Conservation (phyloP, 139 green algal species). For the Chlorella sp. region DNA sequence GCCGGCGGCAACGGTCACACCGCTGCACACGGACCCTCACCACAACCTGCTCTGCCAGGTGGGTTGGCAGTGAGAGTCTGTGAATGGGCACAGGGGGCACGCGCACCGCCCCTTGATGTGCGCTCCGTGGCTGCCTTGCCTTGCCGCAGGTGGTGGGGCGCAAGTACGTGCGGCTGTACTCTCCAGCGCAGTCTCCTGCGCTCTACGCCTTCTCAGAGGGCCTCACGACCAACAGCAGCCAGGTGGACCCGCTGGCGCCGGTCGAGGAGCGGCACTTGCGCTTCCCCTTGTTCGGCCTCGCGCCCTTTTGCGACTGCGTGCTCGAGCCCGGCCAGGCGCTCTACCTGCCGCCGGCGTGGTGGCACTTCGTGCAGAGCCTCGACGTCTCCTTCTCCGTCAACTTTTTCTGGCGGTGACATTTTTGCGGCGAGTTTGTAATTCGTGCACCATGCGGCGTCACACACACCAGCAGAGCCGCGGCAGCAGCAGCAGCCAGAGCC, state of each 20-base stretch:
- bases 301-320: slow-evolving; percentile 58
- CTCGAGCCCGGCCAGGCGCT: slow-evolving; percentile 77
- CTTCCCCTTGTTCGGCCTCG: slow-evolving; percentile 12
- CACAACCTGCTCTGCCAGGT: slow-evolving; percentile 89
- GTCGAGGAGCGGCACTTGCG: neutral
- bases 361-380: slow-evolving; percentile 83
- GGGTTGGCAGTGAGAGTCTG: neutral
- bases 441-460: too few species aligned
- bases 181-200: slow-evolving; percentile 20
- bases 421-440: too few species aligned
- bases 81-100: neutral
- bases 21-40: slow-evolving; percentile 82
- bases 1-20: slow-evolving; percentile 79
- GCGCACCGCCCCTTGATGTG: neutral
- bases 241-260: slow-evolving; percentile 50
- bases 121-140: neutral
- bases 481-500: too few species aligned
- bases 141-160: slow-evolving; percentile 63
- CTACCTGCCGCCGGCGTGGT: slow-evolving; percentile 86
- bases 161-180: slow-evolving; percentile 93
- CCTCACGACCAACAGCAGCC: slow-evolving; percentile 49
- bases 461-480: too few species aligned
- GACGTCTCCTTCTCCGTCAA: slow-evolving; percentile 72
- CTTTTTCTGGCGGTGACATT: slow-evolving; percentile 87
- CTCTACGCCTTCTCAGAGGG: slow-evolving; percentile 55